Percentiles rank a stretch among this genome's conserved stretches.
phyloP scores from a whole-genome alignment of 2,329 filamentous ascomycete genomes.

The Pestalotiopsis sp. region DNA sequence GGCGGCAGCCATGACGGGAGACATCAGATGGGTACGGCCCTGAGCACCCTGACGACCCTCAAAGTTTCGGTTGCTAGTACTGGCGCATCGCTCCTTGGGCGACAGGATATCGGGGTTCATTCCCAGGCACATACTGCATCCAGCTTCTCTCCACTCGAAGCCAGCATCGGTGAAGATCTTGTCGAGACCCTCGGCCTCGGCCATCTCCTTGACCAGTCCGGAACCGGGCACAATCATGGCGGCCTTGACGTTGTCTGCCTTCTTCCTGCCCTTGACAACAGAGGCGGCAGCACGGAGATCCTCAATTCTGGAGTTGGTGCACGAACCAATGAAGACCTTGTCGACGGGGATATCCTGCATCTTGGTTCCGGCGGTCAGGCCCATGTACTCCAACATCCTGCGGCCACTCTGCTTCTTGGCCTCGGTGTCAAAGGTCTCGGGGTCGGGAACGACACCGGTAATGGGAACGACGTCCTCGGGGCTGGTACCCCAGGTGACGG shows the following conservation, averaged over 20 bases:
- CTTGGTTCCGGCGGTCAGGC: constrained; percentile 78
- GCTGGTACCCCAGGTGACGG: constrained; percentile 95
- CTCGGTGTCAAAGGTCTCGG: constrained; percentile 81
- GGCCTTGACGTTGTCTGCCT: constrained; percentile 86
- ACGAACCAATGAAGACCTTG: constrained; percentile 98
- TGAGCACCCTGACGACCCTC: constrained; percentile 93
- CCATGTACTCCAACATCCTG: constrained; percentile 95
- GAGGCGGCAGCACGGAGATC: constrained; percentile 87
- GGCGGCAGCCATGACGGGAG: constrained; percentile 93
- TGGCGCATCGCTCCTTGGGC: constrained; percentile 90
- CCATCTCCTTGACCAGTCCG: constrained; percentile 88
- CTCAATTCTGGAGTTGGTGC: constrained; percentile 96
- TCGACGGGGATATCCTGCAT: constrained; percentile 93
- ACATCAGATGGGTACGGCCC: constrained; percentile 93
- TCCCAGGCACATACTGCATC: constrained; percentile 98
- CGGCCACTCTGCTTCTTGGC: constrained; percentile 79
- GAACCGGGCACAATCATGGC: constrained; percentile 97
- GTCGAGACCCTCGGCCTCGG: constrained; percentile 89
- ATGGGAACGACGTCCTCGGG: constrained; percentile 97
- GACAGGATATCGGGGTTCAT: constrained; percentile 99
- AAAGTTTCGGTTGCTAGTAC: constrained; percentile 96
- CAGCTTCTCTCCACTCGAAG: constrained; percentile 97
- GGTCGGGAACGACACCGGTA: constrained; percentile 85
- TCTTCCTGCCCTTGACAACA: constrained; percentile 84
- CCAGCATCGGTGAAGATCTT: constrained; percentile 90